Evolutionary conservation across 805 yeast species (phyloP).

Genomic region (Candida germanica): DNA sequence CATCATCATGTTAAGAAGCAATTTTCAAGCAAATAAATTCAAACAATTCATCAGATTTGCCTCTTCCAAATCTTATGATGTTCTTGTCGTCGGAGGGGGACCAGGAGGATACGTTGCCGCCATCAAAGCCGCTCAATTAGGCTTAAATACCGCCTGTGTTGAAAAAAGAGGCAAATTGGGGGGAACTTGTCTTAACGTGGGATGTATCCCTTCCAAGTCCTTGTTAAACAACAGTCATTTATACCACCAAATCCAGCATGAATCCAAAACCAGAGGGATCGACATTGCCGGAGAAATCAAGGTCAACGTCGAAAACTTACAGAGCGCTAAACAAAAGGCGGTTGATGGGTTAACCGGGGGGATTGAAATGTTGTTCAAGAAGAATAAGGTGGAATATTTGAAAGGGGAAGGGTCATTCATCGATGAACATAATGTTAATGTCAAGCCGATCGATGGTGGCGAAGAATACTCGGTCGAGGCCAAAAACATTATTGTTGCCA

Average conservation of each 20-base stretch:
- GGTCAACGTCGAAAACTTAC: conserved; percentile 74
- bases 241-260: conserved; percentile 84
- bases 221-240: conserved; percentile 90
- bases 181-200: conserved; percentile 98
- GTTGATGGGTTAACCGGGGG: conserved; percentile 91
- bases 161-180: conserved; percentile 96
- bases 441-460: conserved; percentile 79
- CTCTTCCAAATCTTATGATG: conserved; percentile 63
- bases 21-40: conserved; percentile 2
- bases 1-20: conserved; percentile 23
- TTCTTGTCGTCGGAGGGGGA: conserved; percentile 97
- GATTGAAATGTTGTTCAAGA: conserved; percentile 90
- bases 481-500: conserved; percentile 86
- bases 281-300: conserved; percentile 71
- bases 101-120: conserved; percentile 99
- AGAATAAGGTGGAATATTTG: conserved; percentile 89
- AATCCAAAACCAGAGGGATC: conserved; percentile 85
- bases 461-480: conserved; percentile 73
- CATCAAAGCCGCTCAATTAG: conserved; percentile 96
- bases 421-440: conserved; percentile 73
- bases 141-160: conserved; percentile 90
- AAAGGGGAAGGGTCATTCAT: conserved; percentile 90
- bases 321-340: conserved; percentile 87
- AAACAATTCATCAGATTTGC: conserved; percentile 38
- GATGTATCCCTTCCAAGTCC: conserved; percentile 98